phyloP scores from a whole-genome alignment of 2,329 filamentous ascomycete species.

The Cryphonectria nitschkei region DNA sequence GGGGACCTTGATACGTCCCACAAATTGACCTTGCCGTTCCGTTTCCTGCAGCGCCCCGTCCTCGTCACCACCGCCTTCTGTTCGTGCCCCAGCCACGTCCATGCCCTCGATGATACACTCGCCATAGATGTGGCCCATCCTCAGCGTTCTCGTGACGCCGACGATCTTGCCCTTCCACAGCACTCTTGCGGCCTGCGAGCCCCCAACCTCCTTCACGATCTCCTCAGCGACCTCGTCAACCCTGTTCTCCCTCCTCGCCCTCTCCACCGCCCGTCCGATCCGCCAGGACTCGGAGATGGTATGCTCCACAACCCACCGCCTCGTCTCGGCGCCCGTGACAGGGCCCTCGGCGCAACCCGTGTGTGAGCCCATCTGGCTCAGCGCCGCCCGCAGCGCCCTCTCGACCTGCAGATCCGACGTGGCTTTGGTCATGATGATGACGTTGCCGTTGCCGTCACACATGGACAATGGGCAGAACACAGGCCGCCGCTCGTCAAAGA shows the following conservation, averaged over 20 bases:
- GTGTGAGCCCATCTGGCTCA: conserved; percentile 60
- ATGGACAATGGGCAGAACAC: conserved; percentile 53
- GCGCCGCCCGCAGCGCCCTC: conserved; percentile 52
- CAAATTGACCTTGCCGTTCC: conserved; percentile 35
- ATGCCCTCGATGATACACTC: conserved; percentile 59
- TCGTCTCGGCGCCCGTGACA: conserved; percentile 52
- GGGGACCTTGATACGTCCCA: conserved; percentile 62
- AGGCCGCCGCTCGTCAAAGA: conserved; percentile 51
- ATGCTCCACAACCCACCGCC: conserved; percentile 55
- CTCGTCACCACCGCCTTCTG: conserved; percentile 2
- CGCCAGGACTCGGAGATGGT: conserved; percentile 59
- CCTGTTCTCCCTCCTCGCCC: conserved; percentile 52
- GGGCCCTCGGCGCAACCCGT: conserved; percentile 54
- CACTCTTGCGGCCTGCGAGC: conserved; percentile 54
- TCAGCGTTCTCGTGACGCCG: conserved; percentile 58
- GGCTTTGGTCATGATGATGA: conserved; percentile 53
- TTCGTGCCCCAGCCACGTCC: conserved; percentile 37
- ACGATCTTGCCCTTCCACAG: conserved; percentile 69
- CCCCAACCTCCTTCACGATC: conserved; percentile 63
- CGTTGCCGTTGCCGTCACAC: conserved; percentile 56
- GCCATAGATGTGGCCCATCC: conserved; percentile 62
- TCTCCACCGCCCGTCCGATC: conserved; percentile 63
- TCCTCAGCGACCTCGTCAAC: conserved; percentile 59
- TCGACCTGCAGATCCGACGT: conserved; percentile 53
- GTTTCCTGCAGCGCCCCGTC: conserved; percentile 35